Evolutionary conservation across 192 early-diverging fungal species (phyloP), one percentile per base, ranked within the genome.

Genomic region (Coemansia sp.): DNA sequence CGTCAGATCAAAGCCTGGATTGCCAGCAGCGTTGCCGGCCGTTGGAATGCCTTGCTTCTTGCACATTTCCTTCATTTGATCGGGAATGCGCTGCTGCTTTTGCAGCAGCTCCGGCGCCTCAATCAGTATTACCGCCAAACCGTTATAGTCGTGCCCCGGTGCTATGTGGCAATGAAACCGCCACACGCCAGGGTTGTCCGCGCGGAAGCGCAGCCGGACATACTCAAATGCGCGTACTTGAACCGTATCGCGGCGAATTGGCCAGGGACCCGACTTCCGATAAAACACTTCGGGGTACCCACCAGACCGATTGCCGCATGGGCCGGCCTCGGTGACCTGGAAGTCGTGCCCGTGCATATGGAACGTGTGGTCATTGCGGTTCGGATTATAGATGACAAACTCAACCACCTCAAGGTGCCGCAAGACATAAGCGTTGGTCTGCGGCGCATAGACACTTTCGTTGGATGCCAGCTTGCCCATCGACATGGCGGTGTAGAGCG

Each of bases 311-410:
- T 60, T 60, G 43, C 51, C 54, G 31, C 34, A 34, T 2, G 35
- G 49, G 36, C 84, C 80, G 90, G 8, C 76, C 36, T 78, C 81
- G n/a, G 85, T 75, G 42, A 94, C 72, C 65, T 91, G 87, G 81
- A 94, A 92, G 7, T 62, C 59, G 64, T 94, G 89, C 9, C 92
- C 92, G 59, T 94, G 92, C 12, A 92, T 64, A 64, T 94, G 92
- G 79, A 91, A 75, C 57, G 80, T 55, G 30, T 94, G 92, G 43
- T 70, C 66, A 23, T 83, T 80, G 32, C 51, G 41, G 45, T 87
- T 84, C 12, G 78, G 47, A 60, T 88, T 94, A 65, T 79, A 84
- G 38, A 91, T 68, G 28, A 86, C 65, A 51, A 92, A 69, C 69
- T 92, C 84, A 23, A 88, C 45, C 40, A 82, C 73, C 15, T 87